A percentile compares a stretch with the other conserved stretches of the same genome.
Evolutionary conservation across 257 asterid genomes (phyloP).

Genomic region (Jaltomata sinuosa): DNA sequence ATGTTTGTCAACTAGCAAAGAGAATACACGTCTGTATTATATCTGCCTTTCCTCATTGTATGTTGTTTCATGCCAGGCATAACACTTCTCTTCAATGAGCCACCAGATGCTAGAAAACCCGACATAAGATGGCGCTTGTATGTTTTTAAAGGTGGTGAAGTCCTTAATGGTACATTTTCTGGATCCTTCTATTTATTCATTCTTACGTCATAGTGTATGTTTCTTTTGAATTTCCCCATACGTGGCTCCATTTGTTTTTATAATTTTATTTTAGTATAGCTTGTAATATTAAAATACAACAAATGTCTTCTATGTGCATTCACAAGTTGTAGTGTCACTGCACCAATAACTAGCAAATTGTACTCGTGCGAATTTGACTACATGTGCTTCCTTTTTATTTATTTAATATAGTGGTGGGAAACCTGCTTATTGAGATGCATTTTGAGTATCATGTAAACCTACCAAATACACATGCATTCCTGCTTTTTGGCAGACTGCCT

Average conservation of each 20-base stretch:
- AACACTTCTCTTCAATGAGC: conserved; percentile 86
- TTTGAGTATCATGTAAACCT: background rate
- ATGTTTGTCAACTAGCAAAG: background rate
- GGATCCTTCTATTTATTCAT: background rate
- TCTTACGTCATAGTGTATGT: background rate
- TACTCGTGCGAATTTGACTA: background rate
- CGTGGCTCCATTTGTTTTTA: background rate
- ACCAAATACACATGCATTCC: background rate
- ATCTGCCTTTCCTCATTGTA: conserved; percentile 13
- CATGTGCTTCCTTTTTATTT: background rate
- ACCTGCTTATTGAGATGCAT: background rate
- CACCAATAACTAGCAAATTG: background rate
- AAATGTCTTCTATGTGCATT: background rate
- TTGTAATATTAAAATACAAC: background rate
- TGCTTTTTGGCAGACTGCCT: background rate
- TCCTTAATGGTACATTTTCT: conserved; percentile 55
- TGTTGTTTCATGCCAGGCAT: conserved; percentile 45
- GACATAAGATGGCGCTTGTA: conserved; percentile 84
- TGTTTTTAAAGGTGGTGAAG: conserved; percentile 93
- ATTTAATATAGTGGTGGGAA: background rate
- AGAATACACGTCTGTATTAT: background rate
- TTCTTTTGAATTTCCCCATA: background rate
- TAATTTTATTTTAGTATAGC: background rate
- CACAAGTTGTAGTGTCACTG: background rate
- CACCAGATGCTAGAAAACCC: conserved; percentile 90